Evolutionary conservation across 495 filamentous ascomycete species (phyloP), one percentile per base, ranked within the genome.

Genomic region (Hypoxylon fragiforme): DNA sequence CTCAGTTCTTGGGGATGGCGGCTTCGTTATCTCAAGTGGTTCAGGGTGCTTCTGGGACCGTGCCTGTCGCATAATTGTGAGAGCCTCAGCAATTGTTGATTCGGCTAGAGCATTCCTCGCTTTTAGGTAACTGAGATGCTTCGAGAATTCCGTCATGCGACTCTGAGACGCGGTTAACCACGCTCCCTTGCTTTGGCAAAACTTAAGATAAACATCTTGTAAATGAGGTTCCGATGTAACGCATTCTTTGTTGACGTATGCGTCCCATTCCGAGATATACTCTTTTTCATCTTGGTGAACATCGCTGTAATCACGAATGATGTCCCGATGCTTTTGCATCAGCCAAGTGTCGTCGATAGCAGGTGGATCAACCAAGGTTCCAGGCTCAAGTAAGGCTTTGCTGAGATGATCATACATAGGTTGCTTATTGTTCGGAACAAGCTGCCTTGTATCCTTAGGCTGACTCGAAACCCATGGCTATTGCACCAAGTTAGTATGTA

Each of bases 261-360:
- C 64, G 43, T 82, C 77, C 77, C 77, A 82, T 39, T 73, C 69
- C 36, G 65, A 67, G 51, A 80, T 70, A 45, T 76, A 81, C 49
- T 81, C 79, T 47, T 78, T 79, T 44, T 82, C 79, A 11, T 67
- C 67, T 11, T 63, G 64, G 13, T 72, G 67, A 8, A 81, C 65
- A 52, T 81, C 79, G 34, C 66, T 70, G 43, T 76, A 81, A 46
- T 82, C 79, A 7, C 69, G 62, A 21, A 81, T 73, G 44, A 68
- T 73, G 41, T 81, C 76, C 18, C 73, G 70, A 50, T 80, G 76
- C 60, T 81, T 82, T 37, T 75, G 72, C 4, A 75, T 57, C 7
- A 82, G 67, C 79, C 78, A 82, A 24, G 57, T 57, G 42, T 77
- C 74, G 57, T 80, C 74, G 4, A 75, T 63, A 1, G 62, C 63